Percentiles rank a stretch among this genome's conserved stretches.
These are phyloP conservation scores for Xylariaceae sp. DNA, from an alignment of 2,329 filamentous ascomycete genomes.

Conservation along the genomic window DNA sequence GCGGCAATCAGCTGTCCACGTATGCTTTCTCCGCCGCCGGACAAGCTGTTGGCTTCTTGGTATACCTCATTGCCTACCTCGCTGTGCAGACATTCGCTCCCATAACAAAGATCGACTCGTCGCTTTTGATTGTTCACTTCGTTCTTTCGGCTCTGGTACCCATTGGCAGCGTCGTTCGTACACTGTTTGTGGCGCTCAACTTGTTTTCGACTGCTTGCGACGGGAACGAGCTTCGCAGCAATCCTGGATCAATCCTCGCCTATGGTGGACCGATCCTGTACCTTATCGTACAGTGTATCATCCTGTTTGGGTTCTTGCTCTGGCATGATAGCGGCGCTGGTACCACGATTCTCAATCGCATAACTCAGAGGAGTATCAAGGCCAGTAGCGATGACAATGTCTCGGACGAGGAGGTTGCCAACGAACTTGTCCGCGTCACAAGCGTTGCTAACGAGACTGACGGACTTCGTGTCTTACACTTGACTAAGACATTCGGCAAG, in stretches of 20 bases:
- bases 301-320: constrained; percentile 67
- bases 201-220: constrained; percentile 76
- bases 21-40: constrained; percentile 78
- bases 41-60: constrained; percentile 66
- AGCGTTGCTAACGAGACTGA: constrained; percentile 45
- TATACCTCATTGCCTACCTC: constrained; percentile 68
- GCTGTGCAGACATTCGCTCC: constrained; percentile 69
- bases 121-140: constrained; percentile 67
- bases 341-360: constrained; percentile 41
- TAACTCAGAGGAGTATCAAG: constrained; percentile 29
- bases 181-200: constrained; percentile 74
- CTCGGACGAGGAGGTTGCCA: constrained; percentile 56
- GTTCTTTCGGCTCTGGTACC: constrained; percentile 69
- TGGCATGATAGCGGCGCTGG: constrained; percentile 75
- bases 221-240: constrained; percentile 55
- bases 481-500: constrained; percentile 73
- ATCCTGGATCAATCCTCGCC: constrained; percentile 64
- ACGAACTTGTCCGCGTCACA: constrained; percentile 60
- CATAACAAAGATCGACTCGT: constrained; percentile 60
- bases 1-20: constrained; percentile 71
- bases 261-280: constrained; percentile 86
- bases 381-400: constrained; percentile 29
- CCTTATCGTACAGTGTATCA: constrained; percentile 65
- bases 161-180: constrained; percentile 67
- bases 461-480: constrained; percentile 70